Conservation (phyloP, 371 early-diverging fungal species). For the Rhizopus sp. region DNA sequence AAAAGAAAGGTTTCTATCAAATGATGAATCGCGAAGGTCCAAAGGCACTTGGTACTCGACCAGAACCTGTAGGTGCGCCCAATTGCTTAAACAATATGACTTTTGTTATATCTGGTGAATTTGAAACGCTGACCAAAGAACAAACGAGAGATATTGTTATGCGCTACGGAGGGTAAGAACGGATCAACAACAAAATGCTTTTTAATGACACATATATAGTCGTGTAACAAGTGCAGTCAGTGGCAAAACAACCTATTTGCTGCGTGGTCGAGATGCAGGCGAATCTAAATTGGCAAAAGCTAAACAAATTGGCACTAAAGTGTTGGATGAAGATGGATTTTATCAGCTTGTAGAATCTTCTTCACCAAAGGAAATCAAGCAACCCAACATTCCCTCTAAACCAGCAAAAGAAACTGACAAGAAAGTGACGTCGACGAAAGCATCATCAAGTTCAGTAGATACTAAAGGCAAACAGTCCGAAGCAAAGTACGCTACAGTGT, state of each 20-base stretch:
- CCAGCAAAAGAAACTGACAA: conserved; percentile 14
- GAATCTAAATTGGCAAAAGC: conserved; percentile 90
- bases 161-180: conserved; percentile 82
- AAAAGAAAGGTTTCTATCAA: conserved; percentile 16
- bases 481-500: conserved; percentile 7
- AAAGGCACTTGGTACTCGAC: conserved; percentile 71
- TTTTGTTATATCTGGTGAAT: conserved; percentile 95
- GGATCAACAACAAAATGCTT: conserved; percentile 1
- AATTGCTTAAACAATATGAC: conserved; percentile 81
- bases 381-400: conserved; percentile 4
- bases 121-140: conserved; percentile 76
- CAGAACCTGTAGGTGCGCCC: conserved; percentile 77
- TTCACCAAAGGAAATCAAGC: conserved; percentile 21
- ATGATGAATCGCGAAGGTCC: conserved; percentile 60
- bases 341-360: conserved; percentile 73
- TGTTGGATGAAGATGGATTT: conserved; percentile 90
- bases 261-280: conserved; percentile 95
- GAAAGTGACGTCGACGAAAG: background rate
- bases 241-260: conserved; percentile 89
- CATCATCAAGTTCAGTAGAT: too few species aligned
- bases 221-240: conserved; percentile 84
- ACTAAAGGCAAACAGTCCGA: background rate
- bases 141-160: conserved; percentile 83
- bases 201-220: conserved; percentile 40
- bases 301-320: conserved; percentile 67